These are phyloP conservation scores for Fraxinus cuspidata DNA, from an alignment of 257 asterid genomes.

Conservation along the genomic window DNA sequence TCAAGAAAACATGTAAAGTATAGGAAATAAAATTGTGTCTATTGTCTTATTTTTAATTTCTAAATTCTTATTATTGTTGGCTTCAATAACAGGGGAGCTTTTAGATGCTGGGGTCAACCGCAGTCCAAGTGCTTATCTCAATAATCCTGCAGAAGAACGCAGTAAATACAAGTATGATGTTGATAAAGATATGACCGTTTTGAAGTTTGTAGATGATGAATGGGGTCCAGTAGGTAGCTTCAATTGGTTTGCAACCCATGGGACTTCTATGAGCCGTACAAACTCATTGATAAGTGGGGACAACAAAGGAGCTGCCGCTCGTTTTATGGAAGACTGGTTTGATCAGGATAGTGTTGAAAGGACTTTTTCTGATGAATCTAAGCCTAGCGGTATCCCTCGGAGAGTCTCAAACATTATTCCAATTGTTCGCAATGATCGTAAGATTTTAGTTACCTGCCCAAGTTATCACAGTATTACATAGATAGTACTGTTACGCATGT, in stretches of 20 bases:
- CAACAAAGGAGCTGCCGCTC: conserved; percentile 98
- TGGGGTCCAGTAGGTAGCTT: conserved; percentile 99
- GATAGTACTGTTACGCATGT: conserved; percentile 2
- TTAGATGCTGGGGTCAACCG: conserved; percentile 90
- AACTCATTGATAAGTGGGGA: conserved; percentile 96
- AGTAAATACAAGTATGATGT: conserved; percentile 78
- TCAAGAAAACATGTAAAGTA: not conserved
- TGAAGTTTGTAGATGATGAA: conserved; percentile 85
- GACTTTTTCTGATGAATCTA: conserved; percentile 28
- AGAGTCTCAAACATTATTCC: conserved; percentile 88
- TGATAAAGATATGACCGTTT: conserved; percentile 90
- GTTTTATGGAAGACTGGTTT: conserved; percentile 99
- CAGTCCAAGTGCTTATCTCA: conserved; percentile 96
- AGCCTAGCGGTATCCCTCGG: conserved; percentile 46
- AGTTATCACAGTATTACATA: conserved; percentile 7
- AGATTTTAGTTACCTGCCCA: conserved; percentile 35
- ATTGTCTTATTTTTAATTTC: not conserved
- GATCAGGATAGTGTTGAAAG: conserved; percentile 47
- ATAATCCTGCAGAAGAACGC: conserved; percentile 88
- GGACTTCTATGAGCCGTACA: conserved; percentile 98
- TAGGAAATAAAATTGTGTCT: not conserved
- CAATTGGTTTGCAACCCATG: conserved; percentile 99
- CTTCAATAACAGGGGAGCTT: conserved; percentile 73
- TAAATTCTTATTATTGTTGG: conserved; percentile 29
- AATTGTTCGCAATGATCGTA: conserved; percentile 56